These are phyloP conservation scores for Microcyclosporella mali DNA, from an alignment of 2,329 filamentous ascomycete genomes.

Conservation along the genomic window DNA sequence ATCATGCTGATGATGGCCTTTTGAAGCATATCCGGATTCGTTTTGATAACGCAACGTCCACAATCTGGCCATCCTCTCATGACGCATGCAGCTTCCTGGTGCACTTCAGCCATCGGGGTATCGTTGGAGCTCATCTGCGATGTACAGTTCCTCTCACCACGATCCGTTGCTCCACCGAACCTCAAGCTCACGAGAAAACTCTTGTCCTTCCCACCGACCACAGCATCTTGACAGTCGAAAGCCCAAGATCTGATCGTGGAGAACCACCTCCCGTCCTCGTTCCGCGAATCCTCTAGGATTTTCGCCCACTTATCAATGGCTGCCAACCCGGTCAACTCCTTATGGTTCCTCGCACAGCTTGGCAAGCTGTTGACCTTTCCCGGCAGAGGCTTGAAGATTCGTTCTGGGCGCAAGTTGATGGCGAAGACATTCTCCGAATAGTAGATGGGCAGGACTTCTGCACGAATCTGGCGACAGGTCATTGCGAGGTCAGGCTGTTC, in stretches of 20 bases:
- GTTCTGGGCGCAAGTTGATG: constrained; percentile 8
- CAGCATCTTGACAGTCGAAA: constrained; percentile 10
- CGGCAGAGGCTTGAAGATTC: neutral
- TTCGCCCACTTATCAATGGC: constrained; percentile 15
- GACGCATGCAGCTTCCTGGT: neutral
- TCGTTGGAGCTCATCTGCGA: too few relatives aligned
- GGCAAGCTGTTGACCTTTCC: neutral
- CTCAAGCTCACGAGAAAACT: neutral
- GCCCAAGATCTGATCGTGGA: constrained; percentile 6
- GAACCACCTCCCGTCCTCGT: constrained; percentile 6
- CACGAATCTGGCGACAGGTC: constrained; percentile 17
- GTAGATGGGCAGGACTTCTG: constrained; percentile 22
- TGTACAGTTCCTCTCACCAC: too few relatives aligned
- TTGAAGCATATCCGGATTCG: neutral
- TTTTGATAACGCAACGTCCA: constrained; percentile 1
- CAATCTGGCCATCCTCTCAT: constrained; percentile 9
- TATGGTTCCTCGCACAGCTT: neutral
- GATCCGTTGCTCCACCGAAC: neutral
- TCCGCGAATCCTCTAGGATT: neutral
- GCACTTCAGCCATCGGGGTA: neutral
- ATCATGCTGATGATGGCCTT: neutral
- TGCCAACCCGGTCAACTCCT: constrained; percentile 2
- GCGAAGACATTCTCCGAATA: constrained; percentile 24
- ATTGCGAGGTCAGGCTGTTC: constrained; percentile 26
- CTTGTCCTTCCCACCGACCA: neutral